Base-by-base conservation (phyloP, 495 filamentous ascomycete species). In the Paragyromitra xinjiangensis region DNA sequence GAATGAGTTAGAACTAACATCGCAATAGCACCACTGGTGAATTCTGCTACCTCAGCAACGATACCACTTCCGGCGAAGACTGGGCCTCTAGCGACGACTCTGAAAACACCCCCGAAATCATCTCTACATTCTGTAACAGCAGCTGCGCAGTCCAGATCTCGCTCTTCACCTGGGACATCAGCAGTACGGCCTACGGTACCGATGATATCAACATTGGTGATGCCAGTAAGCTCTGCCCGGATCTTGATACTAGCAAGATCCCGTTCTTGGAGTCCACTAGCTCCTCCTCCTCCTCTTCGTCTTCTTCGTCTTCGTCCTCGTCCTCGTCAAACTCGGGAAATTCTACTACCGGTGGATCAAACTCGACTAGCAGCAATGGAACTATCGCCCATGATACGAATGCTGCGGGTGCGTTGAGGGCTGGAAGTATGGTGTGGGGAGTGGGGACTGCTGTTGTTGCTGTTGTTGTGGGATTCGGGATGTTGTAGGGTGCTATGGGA, bases 191-290 rank as follows among this genome's bases (percentile, higher is more conserved):
- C 42, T 44, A 64, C 29, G 44, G 55, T 37, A 24, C 37, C 9
- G 0, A 8, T 5, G 48, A 40, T 0, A 40, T 64, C 55, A 45
- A 39, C 19, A 8, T 66, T 11, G 40, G 19, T 8, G 48, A 73
- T 14, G 61, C 58, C 50, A 67, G 14, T 22, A 59, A 63, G 14
- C 3, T 77, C 9, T 77, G 74, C 34, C 69, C 69, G 5, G 34
- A 58, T 0, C 29, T 77, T 16, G 74, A 77, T 26, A 67, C 69
- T 0, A 73, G 69, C 61, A 44, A 48, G 24, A 73, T 59, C 19
- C 50, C 74, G 9, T 77, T 77, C 53, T 16, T 77, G 22, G 14
- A 48, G 16, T 11, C 12, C 19, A 42, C 26, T 50, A n/a, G 26
- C 1, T 42, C 42, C 3, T 19, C 58, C n/a, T 24, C 26, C 0